Conservation (phyloP, 768 basidiomycete species). For the Leccinum barrowsii region DNA sequence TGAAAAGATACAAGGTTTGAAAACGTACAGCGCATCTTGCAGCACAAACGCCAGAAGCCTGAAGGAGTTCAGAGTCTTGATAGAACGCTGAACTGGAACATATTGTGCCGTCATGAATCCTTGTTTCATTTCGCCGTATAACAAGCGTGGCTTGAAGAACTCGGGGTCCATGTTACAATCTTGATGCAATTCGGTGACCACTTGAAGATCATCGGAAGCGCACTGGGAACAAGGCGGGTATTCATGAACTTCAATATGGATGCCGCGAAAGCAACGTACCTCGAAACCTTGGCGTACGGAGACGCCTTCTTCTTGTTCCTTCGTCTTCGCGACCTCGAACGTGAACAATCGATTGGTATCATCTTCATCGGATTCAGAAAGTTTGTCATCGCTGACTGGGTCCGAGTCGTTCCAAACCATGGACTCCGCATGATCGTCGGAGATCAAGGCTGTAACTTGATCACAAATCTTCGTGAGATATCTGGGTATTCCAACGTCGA, state of each 20-base stretch:
- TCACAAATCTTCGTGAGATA: constrained; percentile 59
- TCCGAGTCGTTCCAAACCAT: constrained; percentile 39
- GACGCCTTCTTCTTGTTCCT: constrained; percentile 54
- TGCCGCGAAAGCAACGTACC: constrained; percentile 24
- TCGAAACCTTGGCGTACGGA: constrained; percentile 42
- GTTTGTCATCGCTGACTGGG: constrained; percentile 25
- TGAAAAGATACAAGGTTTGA: neutral
- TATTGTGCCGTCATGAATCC: constrained; percentile 36
- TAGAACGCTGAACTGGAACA: constrained; percentile 16
- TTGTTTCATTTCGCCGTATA: constrained; percentile 42
- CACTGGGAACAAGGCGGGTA: neutral
- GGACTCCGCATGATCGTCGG: constrained; percentile 41
- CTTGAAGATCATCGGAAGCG: constrained; percentile 16
- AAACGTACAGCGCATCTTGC: constrained; percentile 24
- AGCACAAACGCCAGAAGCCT: constrained; percentile 15
- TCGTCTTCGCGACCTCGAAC: constrained; percentile 54
- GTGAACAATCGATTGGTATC: constrained; percentile 50
- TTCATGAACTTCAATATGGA: neutral
- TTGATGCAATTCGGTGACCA: constrained; percentile 13
- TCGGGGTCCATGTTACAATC: constrained; percentile 21
- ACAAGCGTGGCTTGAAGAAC: constrained; percentile 29
- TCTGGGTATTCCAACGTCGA: constrained; percentile 26
- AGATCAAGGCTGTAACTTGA: constrained; percentile 48
- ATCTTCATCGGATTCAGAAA: constrained; percentile 32
- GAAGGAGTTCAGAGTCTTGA: constrained; percentile 4